Evolutionary conservation across 1,284 basidiomycete species (phyloP).

Genomic region (Omphalotus olearius): DNA sequence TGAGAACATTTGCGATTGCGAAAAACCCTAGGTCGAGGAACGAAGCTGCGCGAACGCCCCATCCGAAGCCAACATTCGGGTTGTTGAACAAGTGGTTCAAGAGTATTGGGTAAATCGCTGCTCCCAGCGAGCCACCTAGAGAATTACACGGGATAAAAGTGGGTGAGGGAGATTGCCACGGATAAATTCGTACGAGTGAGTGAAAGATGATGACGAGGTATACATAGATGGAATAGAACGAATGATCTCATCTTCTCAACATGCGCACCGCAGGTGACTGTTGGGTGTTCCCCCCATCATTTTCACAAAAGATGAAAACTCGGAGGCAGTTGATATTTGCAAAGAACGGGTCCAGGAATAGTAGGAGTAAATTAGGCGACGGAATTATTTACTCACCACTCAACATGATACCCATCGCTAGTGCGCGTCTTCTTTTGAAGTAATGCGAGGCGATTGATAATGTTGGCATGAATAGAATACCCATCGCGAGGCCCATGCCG

Average conservation of each 20-base stretch:
- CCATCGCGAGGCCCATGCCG: conserved; percentile 28
- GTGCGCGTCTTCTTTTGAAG: conserved; percentile 27
- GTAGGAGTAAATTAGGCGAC: too few relatives aligned
- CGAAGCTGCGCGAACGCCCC: conserved; percentile 22
- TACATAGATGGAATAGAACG: not conserved
- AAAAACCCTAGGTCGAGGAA: conserved; percentile 18
- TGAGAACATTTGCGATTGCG: conserved; percentile 21
- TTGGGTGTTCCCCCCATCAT: too few relatives aligned
- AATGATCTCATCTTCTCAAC: too few relatives aligned
- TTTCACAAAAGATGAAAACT: too few relatives aligned
- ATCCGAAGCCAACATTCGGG: conserved; percentile 24
- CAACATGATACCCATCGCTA: conserved; percentile 32
- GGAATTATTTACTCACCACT: conserved; percentile 19
- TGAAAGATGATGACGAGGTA: not conserved
- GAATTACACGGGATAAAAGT: not conserved
- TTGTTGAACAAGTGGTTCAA: conserved; percentile 30
- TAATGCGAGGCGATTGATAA: conserved; percentile 29
- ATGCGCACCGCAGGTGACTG: too few relatives aligned
- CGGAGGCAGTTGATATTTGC: not conserved
- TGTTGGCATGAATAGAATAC: conserved; percentile 28
- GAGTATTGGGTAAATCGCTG: conserved; percentile 34
- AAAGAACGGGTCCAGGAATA: not conserved
- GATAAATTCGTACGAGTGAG: too few relatives aligned
- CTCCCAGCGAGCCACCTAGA: conserved; percentile 24
- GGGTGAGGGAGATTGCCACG: not conserved